Base-by-base conservation (phyloP, 495 filamentous ascomycete genomes). In the Friedmanniomyces endolithicus region DNA sequence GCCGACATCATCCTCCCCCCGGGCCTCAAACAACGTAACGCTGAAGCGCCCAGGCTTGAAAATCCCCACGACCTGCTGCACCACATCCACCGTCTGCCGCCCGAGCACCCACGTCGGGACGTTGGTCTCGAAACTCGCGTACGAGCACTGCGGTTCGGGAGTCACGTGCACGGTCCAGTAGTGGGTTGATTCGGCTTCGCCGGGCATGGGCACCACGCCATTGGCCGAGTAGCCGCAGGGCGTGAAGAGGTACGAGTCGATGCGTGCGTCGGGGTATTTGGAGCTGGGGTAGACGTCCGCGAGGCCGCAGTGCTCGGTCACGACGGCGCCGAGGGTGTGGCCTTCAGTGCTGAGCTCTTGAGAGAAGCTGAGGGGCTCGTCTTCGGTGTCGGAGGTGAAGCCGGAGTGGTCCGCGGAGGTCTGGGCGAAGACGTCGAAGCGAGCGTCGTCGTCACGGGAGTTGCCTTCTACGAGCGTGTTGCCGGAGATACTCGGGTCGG, bases 121-220 rank as follows among this genome's bases (percentile, higher is more conserved):
- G 60, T 99, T 97, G 60, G 94, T 96, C 75, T 99, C 94, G 65
- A 99, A 99, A 4, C 89, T 95, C 16, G 94, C 94, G 64, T 95
- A 99, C n/a, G 88, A 95, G 75, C 90, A 99, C 64, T 94, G 81
- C 31, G 92, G 86, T 75, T 99, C 94, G 0, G 94, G 94, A 0
- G 94, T 99, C 56, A 99, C 94, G 67, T 99, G 94, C 41, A 99
- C 94, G 1, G 90, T 99, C 75, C 95, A 99, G 70, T 99, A 99
- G 71, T 97, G 88, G 17, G 84, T 87, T 0, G 53, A 48, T 11
- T 61, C 61, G 35, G 75, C 78, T 29, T 48, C 43, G 39, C 56
- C 61, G 2, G 90, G 84, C 46, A 87, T 83, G 14, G 94, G 94
- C 40, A 99, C 80, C 40, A 99, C 89, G 48, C 88, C 94, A 61